Conservation (phyloP, 164 flowering plant species). For the Euptelea pleiosperma region DNA sequence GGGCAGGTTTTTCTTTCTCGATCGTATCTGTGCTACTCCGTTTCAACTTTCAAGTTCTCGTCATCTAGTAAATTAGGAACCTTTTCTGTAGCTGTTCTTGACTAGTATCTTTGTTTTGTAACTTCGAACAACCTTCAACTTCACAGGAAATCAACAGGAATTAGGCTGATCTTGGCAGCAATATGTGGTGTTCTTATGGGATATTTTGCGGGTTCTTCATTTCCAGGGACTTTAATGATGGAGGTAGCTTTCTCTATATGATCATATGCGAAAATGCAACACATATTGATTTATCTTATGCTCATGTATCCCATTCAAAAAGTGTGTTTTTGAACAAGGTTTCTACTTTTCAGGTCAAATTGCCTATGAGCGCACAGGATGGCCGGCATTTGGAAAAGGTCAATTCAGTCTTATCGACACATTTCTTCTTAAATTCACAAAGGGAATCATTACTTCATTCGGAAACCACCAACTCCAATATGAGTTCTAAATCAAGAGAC, state of each 20-base stretch:
- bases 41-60: neutral
- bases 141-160: constrained; percentile 8
- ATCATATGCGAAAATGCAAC: neutral
- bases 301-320: neutral
- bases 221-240: neutral
- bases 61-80: neutral
- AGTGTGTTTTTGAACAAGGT: too few species aligned
- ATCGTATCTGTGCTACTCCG: neutral
- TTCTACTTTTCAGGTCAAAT: neutral
- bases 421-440: too few species aligned
- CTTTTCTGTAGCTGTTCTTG: neutral
- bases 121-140: neutral
- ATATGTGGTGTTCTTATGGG: constrained; percentile 8
- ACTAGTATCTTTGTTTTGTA: neutral
- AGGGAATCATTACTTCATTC: too few species aligned
- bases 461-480: too few species aligned
- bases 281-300: neutral
- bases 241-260: constrained; percentile 9
- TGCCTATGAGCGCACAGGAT: constrained; percentile 1
- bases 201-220: constrained; percentile 12
- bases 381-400: neutral
- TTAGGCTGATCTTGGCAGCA: constrained; percentile 5
- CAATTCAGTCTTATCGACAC: neutral
- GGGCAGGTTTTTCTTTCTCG: constrained; percentile 6
- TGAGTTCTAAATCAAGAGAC: too few species aligned